Evolutionary conservation across 805 yeast species (phyloP).

Genomic region (Dipodascopsis uninucleata): DNA sequence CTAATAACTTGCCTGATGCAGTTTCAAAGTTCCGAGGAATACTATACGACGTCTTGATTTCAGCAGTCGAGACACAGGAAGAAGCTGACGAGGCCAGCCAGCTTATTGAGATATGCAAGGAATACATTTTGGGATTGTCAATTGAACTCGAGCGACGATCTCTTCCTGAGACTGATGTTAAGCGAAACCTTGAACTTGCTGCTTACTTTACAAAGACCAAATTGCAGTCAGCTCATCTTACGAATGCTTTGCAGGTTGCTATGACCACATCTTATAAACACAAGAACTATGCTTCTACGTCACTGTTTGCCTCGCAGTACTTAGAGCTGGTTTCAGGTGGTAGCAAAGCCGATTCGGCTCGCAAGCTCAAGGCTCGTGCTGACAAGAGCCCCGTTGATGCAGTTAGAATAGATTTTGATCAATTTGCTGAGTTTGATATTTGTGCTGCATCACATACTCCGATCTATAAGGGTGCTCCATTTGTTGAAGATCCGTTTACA

Average conservation of each 20-base stretch:
- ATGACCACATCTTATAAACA: conserved; percentile 87
- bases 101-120: conserved; percentile 70
- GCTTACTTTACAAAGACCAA: conserved; percentile 89
- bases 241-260: conserved; percentile 89
- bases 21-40: conserved; percentile 73
- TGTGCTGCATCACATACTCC: conserved; percentile 88
- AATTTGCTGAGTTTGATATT: conserved; percentile 82
- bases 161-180: conserved; percentile 55
- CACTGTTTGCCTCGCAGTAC: conserved; percentile 83
- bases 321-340: conserved; percentile 68
- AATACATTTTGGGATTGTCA: conserved; percentile 86
- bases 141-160: conserved; percentile 87
- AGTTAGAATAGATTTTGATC: conserved; percentile 86
- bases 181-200: conserved; percentile 89
- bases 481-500: conserved; percentile 74
- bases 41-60: conserved; percentile 67
- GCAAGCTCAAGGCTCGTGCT: conserved; percentile 72
- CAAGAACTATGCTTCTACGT: conserved; percentile 83
- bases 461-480: conserved; percentile 70
- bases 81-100: conserved; percentile 74
- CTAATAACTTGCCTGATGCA: conserved; percentile 79
- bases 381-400: conserved; percentile 82
- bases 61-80: conserved; percentile 67
- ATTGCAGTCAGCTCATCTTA: conserved; percentile 76
- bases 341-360: conserved; percentile 70